phyloP scores from a whole-genome alignment of 2,329 filamentous ascomycete species.

The Colletotrichum tanaceti region DNA sequence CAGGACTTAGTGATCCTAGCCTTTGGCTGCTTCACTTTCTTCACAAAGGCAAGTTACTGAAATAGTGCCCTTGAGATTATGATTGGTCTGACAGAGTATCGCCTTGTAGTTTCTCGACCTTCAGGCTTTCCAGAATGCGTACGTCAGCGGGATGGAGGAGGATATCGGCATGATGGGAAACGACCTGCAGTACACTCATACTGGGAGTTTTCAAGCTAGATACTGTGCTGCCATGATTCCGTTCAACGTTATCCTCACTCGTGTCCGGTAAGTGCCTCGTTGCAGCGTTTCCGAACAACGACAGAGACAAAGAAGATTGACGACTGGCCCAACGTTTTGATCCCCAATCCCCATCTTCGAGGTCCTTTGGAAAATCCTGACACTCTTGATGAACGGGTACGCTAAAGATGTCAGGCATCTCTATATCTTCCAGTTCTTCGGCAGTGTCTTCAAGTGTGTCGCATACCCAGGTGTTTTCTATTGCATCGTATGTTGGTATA shows the following conservation, averaged over 20 bases:
- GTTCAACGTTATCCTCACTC: conserved; percentile 68
- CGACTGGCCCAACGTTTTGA: conserved; percentile 51
- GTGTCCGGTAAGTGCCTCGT: conserved; percentile 42
- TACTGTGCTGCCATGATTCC: conserved; percentile 69
- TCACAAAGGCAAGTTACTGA: conserved; percentile 60
- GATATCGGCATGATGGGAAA: conserved; percentile 49
- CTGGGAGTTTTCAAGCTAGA: conserved; percentile 60
- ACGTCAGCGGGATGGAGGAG: conserved; percentile 53
- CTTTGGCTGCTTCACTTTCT: conserved; percentile 70
- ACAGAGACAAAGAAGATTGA: not conserved
- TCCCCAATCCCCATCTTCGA: conserved; percentile 67
- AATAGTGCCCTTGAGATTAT: not conserved
- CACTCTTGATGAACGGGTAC: conserved; percentile 56
- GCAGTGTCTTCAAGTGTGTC: conserved; percentile 26
- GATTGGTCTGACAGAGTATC: not conserved
- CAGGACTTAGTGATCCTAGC: conserved; percentile 71
- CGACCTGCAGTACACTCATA: conserved; percentile 63
- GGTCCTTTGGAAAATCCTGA: conserved; percentile 66
- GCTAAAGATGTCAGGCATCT: conserved; percentile 47
- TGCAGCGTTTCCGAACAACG: no score
- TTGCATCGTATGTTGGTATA: conserved; percentile 33
- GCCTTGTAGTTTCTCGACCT: conserved; percentile 9
- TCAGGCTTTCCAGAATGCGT: conserved; percentile 49
- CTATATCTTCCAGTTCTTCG: conserved; percentile 46
- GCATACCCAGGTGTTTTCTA: conserved; percentile 27